Evolutionary conservation across 305 asterid genomes (phyloP), one percentile per base, ranked within the genome.

Genomic region (Fraxinus dipetala): DNA sequence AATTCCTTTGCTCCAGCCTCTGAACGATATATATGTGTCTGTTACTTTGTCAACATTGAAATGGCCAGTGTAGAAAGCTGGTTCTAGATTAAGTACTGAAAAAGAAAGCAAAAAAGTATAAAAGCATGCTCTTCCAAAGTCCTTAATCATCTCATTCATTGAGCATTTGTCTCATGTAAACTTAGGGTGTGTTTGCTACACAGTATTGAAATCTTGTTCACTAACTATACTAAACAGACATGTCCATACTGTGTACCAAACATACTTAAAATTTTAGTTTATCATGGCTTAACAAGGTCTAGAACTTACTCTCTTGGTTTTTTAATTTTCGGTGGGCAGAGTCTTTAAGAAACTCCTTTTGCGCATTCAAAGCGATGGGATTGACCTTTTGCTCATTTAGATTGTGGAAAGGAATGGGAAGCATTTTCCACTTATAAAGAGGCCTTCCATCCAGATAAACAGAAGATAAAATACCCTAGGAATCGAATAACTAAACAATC

Each of bases 1-100:
- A 84, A 94, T 80, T 80, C 99, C 99, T 87, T 93, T 95, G 38
- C 95, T 89, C 99, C 99, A 95, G 84, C 95, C 98, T 82, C 83
- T 84, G 81, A 95, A 90, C 9, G 99, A 95, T 65, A 95, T 67
- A 83, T 87, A 95, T 11, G 99, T 94, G 87, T 95, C 99, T 45
- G 87, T 59, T 14, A 89, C 86, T 85, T 84, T 84, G 83, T 89
- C 89, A 24, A 95, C 86, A 51, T 82, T 74, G 87, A 95, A 90
- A 81, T 84, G 85, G 79, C 96, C 97, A 13, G 84, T n/a, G 83
- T 95, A 95, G 81, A 92, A 90, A 65, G 95, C 93, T 75, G 99
- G 99, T 72, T 86, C 93, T 20, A 82, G 67, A 82, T 69, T 38
- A 76, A 79, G 32, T 81, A 85, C 97, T 91, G 90, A 16, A 79